Evolutionary conservation across 805 yeast species (phyloP).

Genomic region (Pichia gijzeniarum): DNA sequence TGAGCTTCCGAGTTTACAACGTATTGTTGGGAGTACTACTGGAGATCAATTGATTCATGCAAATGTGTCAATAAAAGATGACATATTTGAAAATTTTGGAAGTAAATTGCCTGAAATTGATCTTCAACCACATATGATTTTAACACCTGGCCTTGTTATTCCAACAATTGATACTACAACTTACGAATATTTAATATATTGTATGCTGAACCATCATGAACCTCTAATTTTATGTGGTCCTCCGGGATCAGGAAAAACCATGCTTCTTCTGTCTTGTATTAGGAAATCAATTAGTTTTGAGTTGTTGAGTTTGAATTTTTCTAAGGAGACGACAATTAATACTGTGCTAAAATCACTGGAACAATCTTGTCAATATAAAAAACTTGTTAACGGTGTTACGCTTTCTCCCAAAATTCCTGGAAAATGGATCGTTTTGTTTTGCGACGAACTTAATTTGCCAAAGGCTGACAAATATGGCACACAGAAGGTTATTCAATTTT

Average conservation of each 20-base stretch:
- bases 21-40: conserved; percentile 1
- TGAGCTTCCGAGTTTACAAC: conserved; percentile 17
- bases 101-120: conserved; percentile 35
- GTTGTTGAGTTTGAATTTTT: conserved; percentile 68
- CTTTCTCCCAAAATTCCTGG: conserved; percentile 57
- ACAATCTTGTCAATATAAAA: conserved; percentile 60
- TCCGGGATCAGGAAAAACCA: conserved; percentile 95
- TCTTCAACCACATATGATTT: conserved; percentile 53
- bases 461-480: conserved; percentile 64
- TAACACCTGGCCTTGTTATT: conserved; percentile 57
- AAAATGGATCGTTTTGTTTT: conserved; percentile 73
- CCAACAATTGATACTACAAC: conserved; percentile 74
- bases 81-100: conserved; percentile 41
- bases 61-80: conserved; percentile 39
- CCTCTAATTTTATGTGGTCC: conserved; percentile 86
- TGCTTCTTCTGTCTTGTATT: conserved; percentile 72
- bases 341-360: conserved; percentile 59
- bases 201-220: conserved; percentile 47
- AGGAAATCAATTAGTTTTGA: conserved; percentile 51
- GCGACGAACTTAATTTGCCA: conserved; percentile 90
- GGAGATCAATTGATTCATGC: conserved; percentile 32
- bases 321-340: conserved; percentile 67
- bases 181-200: conserved; percentile 55
- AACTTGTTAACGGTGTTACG: conserved; percentile 43
- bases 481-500: conserved; percentile 60